Evolutionary conservation across 495 filamentous ascomycete species (phyloP), one percentile per base, ranked within the genome.

Genomic region (Ascodesmis nigricans): DNA sequence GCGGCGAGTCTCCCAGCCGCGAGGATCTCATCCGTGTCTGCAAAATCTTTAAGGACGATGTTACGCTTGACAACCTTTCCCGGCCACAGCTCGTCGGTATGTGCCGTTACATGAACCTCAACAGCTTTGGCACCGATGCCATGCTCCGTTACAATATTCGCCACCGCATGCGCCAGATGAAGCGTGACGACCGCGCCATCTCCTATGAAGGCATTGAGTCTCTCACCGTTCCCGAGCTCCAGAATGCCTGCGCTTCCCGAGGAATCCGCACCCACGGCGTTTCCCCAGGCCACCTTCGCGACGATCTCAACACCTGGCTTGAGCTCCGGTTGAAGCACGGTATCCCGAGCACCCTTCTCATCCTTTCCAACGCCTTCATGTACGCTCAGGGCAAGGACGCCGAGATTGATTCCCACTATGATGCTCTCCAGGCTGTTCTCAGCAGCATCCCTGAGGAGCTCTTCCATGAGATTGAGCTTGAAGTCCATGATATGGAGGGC

Each of bases 401-500:
- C 21, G 78, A 90, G 47, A 73, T 92, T 51, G 69, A 75, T 14
- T 76, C 69, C 19, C 87, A 95, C 58, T 90, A 95, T 44, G 84
- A 95, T 39, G 78, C 90, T 1, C 68, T 99, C 20, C 79, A 81
- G 31, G 73, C 78, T 13, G 87, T 99, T 10, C 64, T 99, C 20
- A 81, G 77, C 18, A 80, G 74, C 31, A 95, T 99, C 40, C 87
- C 87, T 3, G 87, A 99, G 58, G 87, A 99, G 55, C 69, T 99
- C 24, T 95, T 87, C 74, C 87, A 99, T 61, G 87, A 99, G 59
- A 93, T 95, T 41, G 87, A 99, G 56, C 75, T 99, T 20, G 90
- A 95, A 61, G 83, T 95, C 17, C 80, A 95, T 63, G 90, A 75
- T 38, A 80, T 82, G 30, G 87, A 99, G 60, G 87, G 87, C 37